Evolutionary conservation across 805 yeast genomes (phyloP), one percentile per base, ranked within the genome.

Genomic region (Scheffersomyces ergatensis): DNA sequence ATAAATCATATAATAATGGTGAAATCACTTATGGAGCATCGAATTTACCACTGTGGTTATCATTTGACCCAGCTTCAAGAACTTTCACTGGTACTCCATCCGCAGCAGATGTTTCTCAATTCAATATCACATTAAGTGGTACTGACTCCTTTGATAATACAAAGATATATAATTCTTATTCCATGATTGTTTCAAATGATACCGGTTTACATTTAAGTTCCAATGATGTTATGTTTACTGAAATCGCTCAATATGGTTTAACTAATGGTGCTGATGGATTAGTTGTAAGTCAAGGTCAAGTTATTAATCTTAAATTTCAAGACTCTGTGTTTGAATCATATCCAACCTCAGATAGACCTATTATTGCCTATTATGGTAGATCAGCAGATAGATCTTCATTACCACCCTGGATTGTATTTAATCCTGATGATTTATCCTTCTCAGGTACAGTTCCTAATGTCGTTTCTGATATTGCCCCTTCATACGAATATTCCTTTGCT

Each of bases 401-500:
- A 41, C 99, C 99, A 29, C 83, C 80, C 55, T 93, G 99, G 98
- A 68, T 89, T 38, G 62, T 65, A 39, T 93, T 92, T 57, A 82
- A 89, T 54, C 53, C 75, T 4, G 67, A 68, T 40, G 69, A 72
- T 29, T 66, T 88, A 48, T 76, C 85, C 16, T 92, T 89, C 62
- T 72, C 80, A 33, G 99, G 99, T 24, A 82, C 83, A 1, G 92
- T 96, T 1, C 99, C 99, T 9, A 71, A 84, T 6, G 87, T 87
- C 24, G 84, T 87, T 50, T 86, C 97, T 2, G 73, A 77, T 14
- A 84, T 89, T 50, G 99, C 99, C 1, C 98, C 97, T 9, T 87
- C 95, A 31, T 71, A 78, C 48, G 66, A 71, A 32, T 93, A 79
- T 58, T 74, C 77, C 14, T 80, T 92, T 49, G 72, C 80, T 33